Base-by-base conservation (phyloP, 176 grass and related monocot species). In the Typha latifolia region DNA sequence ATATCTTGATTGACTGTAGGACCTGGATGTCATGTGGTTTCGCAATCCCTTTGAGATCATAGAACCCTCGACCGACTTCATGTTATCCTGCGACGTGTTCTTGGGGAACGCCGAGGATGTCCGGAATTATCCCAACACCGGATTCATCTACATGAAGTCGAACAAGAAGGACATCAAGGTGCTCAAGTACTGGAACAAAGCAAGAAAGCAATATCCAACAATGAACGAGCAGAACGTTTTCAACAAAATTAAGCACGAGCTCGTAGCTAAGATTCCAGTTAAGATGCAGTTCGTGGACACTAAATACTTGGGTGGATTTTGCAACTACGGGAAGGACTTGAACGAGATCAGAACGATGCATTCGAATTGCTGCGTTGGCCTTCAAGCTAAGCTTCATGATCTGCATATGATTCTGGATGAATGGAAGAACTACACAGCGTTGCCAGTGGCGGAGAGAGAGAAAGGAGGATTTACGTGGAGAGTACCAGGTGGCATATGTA, bases 351-450 rank as follows among this genome's bases (percentile, higher is more conserved):
- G 67, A 56, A 81, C 85, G 4, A 84, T 74, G 57, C 85, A 72
- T 2, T 49, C 67, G 11, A 64, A 64, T 14, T 71, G 76, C 15
- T 79, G 76, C 2, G 53, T 56, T 4, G 76, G 92, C 0, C 64
- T 91, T 0, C 7, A 7, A 0, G 22, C 69, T 12, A 78, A 78
- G 47, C 21, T 78, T 34, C 68, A 64, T 47, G 76, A 78, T 70
- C 56, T 78, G 21, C 63, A 55, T 26, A 64, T 5, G 0, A 49
- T 96, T 49, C 74, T 88, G 0, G 22, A 49, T 0, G 85, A 96
- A 14, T 96, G 91, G 91, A 88, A 63, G 62, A 78, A 78, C 26
- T 96, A 88, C 18, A 86, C 61, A 4, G 0, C 24, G 12, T 43
- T 85, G 69, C 82, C 85, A 2, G 74, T 49, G 0, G 73, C 79